Evolutionary conservation across 306 rosid genomes (phyloP).

Genomic region (Mimosa pudica): DNA sequence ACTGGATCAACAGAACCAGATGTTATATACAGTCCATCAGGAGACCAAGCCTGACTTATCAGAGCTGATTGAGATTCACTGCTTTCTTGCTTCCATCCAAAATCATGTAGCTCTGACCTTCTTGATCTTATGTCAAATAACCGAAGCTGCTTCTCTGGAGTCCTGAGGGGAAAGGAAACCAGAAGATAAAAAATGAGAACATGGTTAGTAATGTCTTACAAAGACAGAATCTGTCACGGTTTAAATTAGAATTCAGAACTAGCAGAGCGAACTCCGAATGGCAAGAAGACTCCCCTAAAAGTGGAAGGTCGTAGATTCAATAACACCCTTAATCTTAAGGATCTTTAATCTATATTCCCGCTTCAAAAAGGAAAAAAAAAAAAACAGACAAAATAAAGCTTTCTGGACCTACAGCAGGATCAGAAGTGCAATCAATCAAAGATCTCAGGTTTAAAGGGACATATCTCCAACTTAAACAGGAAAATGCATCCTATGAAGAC

Average conservation of each 20-base stretch:
- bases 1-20: conserved; percentile 93
- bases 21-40: conserved; percentile 81
- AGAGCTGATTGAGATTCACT: conserved; percentile 97
- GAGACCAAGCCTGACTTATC: conserved; percentile 97
- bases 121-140: conserved; percentile 81
- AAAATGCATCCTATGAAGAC: conserved; percentile 8
- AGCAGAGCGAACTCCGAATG: not conserved
- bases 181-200: conserved; percentile 2
- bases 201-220: not conserved
- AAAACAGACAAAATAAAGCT: not conserved
- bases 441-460: conserved; percentile 11
- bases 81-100: conserved; percentile 99
- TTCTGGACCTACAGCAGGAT: not conserved
- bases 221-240: not conserved
- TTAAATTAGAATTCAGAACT: not conserved
- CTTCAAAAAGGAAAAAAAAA: too few species aligned
- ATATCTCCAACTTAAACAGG: conserved; percentile 6
- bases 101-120: conserved; percentile 81
- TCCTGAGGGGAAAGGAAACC: conserved; percentile 45
- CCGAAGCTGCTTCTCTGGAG: conserved; percentile 88
- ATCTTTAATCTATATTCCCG: too few species aligned
- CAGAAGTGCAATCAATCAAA: not conserved
- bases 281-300: too few species aligned
- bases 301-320: too few species aligned
- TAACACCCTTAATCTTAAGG: too few species aligned